Base-by-base conservation (phyloP, 2,329 filamentous ascomycete genomes). In the Fusarium buharicum region DNA sequence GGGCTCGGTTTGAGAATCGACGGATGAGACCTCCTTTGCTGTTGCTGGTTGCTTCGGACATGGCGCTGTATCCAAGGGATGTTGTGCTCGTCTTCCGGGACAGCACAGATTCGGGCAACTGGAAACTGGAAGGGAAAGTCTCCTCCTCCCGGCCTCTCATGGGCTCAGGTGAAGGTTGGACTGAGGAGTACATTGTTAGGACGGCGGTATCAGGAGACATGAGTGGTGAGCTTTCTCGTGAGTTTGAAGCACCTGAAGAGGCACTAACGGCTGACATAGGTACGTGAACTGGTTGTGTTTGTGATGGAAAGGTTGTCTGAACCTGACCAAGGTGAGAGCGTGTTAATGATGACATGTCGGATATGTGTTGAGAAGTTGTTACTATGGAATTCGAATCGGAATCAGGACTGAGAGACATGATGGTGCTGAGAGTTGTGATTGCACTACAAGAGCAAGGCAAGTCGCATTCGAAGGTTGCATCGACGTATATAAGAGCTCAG, bases 1-100 rank as follows among this genome's bases (percentile, higher is more conserved):
- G 87, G 6, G 93, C 92, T 60, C 90, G 88, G 68, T 90, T 91
- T 28, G 95, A 98, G 18, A 97, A 80, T 62, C 93, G 86, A 62
- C 95, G 88, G 66, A 98, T 96, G 53, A 98, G 77, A 46, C 73
- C 76, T 33, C 75, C 78, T 69, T 81, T 82, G 45, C 84, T 84
- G 70, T 45, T 57, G 45, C 84, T 84, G 71, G 73, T 62, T 34
- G 76, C 74, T 51, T 84, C 81, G 13, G 79, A 76, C 70, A 82
- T 76, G 36, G 89, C 84, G 31, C 84, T 85, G 59, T 91, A 87
- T 43, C 84, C 85, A 70, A 91, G 84, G 6, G 90, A 88, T 66
- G 80, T 86, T 61, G 78, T 77, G 70, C 86, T 88, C 6, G 85
- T 82, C 66, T 85, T 84, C 64, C 80, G 81, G 50, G 82, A 79